These are phyloP conservation scores for Trichomonas gallinae DNA, from an alignment of 208 protist genomes.

Conservation along the genomic window DNA sequence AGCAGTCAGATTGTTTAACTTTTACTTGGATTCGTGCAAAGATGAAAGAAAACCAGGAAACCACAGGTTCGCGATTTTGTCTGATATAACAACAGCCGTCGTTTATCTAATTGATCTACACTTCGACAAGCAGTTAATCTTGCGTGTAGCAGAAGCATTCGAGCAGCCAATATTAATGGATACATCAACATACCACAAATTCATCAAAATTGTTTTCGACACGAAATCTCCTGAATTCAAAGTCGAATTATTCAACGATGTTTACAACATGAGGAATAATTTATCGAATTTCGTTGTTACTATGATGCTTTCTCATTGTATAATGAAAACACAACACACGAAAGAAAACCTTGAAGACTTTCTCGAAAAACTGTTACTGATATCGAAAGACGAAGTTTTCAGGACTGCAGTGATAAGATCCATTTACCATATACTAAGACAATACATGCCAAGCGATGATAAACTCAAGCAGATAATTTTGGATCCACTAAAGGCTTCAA, in stretches of 20 bases:
- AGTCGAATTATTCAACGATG: neutral
- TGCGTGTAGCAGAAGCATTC: neutral
- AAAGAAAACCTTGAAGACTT: neutral
- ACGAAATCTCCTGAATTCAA: neutral
- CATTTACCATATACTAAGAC: neutral
- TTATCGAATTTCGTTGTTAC: neutral
- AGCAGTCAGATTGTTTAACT: neutral
- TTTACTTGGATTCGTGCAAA: neutral
- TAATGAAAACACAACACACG: neutral
- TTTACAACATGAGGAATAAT: neutral
- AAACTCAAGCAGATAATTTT: neutral
- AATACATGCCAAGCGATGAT: neutral
- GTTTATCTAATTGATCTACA: neutral
- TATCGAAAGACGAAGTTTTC: neutral
- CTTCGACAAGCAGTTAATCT: neutral
- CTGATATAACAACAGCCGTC: neutral
- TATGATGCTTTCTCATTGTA: neutral
- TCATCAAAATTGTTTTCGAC: neutral
- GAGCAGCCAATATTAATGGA: neutral
- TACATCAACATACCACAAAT: neutral
- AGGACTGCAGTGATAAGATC: neutral
- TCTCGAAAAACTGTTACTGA: neutral
- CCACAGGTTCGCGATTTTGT: neutral
- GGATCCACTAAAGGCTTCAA: neutral
- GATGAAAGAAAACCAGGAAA: neutral